A percentile compares a stretch with the other conserved stretches of the same genome.
These are phyloP conservation scores for Sambucus nigra DNA, from an alignment of 129 eudicot genomes.

Conservation along the genomic window DNA sequence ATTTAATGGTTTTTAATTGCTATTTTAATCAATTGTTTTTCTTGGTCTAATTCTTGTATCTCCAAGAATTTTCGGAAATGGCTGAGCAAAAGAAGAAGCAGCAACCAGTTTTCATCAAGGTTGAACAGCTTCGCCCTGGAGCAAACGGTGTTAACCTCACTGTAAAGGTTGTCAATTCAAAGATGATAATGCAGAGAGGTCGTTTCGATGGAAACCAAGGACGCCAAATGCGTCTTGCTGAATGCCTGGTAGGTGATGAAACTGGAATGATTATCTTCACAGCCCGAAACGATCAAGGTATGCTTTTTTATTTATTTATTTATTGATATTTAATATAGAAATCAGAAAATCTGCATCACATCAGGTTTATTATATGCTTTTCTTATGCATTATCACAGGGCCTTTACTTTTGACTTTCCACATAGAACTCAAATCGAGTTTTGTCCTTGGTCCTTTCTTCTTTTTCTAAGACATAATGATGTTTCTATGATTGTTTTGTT, in stretches of 20 bases:
- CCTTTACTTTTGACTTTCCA: too few relatives aligned
- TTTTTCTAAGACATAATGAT: too few relatives aligned
- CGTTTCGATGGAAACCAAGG: conserved; percentile 38
- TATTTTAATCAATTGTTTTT: not conserved
- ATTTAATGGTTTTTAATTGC: not conserved
- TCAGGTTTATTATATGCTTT: not conserved
- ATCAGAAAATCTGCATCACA: too few relatives aligned
- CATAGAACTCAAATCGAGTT: too few relatives aligned
- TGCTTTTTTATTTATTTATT: conserved; percentile 2
- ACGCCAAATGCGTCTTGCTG: conserved; percentile 64
- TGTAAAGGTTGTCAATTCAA: conserved; percentile 58
- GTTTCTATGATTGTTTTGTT: too few relatives aligned
- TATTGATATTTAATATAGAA: too few relatives aligned
- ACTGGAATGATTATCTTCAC: conserved; percentile 72
- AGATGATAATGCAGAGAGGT: conserved; percentile 45
- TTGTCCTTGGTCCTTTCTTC: too few relatives aligned
- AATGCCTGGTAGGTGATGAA: conserved; percentile 71
- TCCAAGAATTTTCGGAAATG: conserved; percentile 29
- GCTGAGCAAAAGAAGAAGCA: conserved; percentile 55
- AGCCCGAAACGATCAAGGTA: conserved; percentile 77
- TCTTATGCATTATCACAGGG: too few relatives aligned
- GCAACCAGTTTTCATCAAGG: conserved; percentile 47
- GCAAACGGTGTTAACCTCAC: conserved; percentile 51
- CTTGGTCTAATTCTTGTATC: not conserved
- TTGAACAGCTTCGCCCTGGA: conserved; percentile 54